phyloP scores from a whole-genome alignment of 2,329 filamentous ascomycete species.

The Helotiales sp. region DNA sequence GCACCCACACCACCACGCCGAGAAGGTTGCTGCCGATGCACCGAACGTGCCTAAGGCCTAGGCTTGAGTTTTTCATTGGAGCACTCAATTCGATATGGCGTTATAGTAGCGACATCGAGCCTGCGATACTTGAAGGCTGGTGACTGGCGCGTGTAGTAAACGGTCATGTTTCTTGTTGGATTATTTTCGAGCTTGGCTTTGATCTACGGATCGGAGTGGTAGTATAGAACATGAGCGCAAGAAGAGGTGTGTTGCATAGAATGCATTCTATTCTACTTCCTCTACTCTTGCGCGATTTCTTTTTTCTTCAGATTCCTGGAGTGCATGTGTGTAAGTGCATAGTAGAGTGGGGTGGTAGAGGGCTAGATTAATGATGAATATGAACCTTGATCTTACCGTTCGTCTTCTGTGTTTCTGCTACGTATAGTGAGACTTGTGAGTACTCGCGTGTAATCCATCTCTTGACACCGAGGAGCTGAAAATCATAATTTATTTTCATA shows the following conservation, averaged over 20 bases:
- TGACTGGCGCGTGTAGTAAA: not conserved
- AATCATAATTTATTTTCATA: too few relatives aligned
- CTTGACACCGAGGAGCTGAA: too few relatives aligned
- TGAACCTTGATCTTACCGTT: not conserved
- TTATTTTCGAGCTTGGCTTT: not conserved
- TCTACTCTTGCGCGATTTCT: not conserved
- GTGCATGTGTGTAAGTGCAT: not conserved
- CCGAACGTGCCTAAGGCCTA: constrained; percentile 40
- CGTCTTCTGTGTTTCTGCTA: not conserved
- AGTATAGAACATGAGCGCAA: not conserved
- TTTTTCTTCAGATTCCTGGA: not conserved
- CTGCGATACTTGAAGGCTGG: not conserved
- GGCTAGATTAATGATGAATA: not conserved
- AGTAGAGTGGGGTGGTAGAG: not conserved
- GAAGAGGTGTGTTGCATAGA: not conserved
- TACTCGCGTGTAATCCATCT: too few relatives aligned
- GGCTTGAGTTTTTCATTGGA: not conserved
- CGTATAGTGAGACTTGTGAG: too few relatives aligned
- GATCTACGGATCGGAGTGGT: not conserved
- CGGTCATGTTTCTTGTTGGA: not conserved
- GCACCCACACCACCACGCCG: constrained; percentile 25
- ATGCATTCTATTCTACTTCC: not conserved
- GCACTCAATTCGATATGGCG: not conserved
- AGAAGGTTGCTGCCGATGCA: constrained; percentile 37
- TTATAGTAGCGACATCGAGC: not conserved